These are phyloP conservation scores for Ogataea hybrid DNA, from an alignment of 1,139 yeast species.

Conservation along the genomic window DNA sequence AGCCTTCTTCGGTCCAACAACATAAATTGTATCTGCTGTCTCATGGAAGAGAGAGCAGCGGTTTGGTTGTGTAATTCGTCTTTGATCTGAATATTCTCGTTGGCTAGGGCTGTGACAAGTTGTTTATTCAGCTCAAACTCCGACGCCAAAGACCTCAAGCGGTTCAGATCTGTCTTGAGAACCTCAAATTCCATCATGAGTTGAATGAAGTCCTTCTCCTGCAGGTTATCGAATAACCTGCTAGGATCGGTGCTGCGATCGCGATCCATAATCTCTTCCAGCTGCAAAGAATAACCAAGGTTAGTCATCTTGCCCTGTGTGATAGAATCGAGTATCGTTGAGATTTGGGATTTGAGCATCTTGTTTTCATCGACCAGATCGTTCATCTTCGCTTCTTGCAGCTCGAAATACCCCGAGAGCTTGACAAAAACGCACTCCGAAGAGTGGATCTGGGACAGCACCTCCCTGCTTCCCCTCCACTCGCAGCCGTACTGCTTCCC, in stretches of 20 bases:
- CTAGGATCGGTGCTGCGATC: constrained; percentile 22
- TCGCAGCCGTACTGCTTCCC: constrained; percentile 38
- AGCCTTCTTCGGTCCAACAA: constrained; percentile 39
- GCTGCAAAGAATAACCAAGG: constrained; percentile 46
- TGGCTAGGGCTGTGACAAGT: constrained; percentile 40
- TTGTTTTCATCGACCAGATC: constrained; percentile 38
- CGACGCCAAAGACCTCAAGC: constrained; percentile 35
- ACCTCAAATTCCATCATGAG: constrained; percentile 35
- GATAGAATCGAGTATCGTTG: constrained; percentile 46
- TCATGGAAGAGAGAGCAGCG: constrained; percentile 43
- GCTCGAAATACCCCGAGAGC: constrained; percentile 33
- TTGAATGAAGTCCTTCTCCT: constrained; percentile 26
- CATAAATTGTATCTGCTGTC: constrained; percentile 53
- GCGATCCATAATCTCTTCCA: constrained; percentile 40
- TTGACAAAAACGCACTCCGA: constrained; percentile 35
- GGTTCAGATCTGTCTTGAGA: constrained; percentile 43
- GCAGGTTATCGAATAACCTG: constrained; percentile 23
- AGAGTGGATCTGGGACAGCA: constrained; percentile 32
- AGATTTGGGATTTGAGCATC: constrained; percentile 39
- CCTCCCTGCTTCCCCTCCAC: constrained; percentile 39
- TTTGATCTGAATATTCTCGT: constrained; percentile 44
- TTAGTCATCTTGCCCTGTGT: constrained; percentile 53
- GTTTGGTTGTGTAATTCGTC: constrained; percentile 51
- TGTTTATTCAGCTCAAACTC: constrained; percentile 38
- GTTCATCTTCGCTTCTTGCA: constrained; percentile 33